A percentile compares a stretch with the other conserved stretches of the same genome.
phyloP scores from a whole-genome alignment of 805 yeast species.

The Myxozyma melibiosi region DNA sequence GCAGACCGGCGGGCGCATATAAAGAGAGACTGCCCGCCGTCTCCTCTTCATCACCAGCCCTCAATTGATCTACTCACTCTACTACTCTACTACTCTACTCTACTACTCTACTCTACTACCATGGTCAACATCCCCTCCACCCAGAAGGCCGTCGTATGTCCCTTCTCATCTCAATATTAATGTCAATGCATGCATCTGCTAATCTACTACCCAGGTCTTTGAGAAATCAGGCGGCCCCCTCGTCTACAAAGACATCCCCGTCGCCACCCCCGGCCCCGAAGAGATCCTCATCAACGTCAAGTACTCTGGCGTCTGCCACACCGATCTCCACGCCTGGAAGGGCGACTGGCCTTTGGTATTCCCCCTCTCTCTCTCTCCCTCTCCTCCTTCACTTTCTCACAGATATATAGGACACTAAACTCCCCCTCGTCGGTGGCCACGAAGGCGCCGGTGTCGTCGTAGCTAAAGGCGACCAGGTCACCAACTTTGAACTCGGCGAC shows the following conservation, averaged over 20 bases:
- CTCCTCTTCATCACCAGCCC: not conserved
- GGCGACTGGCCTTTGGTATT: conserved; percentile 83
- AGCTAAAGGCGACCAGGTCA: conserved; percentile 69
- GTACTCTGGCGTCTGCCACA: conserved; percentile 92
- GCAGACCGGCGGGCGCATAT: too few relatives aligned
- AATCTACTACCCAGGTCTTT: conserved; percentile 15
- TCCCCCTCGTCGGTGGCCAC: conserved; percentile 85
- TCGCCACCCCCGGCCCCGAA: conserved; percentile 74
- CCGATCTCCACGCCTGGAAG: conserved; percentile 91
- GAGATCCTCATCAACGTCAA: conserved; percentile 79
- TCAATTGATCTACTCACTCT: conserved; percentile 1
- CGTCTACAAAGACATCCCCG: conserved; percentile 70
- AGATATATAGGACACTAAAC: conserved; percentile 49
- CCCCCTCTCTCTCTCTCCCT: not conserved
- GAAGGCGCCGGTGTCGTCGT: conserved; percentile 90
- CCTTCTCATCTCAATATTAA: not conserved
- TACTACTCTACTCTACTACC: not conserved
- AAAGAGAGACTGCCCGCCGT: not conserved
- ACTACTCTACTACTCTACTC: not conserved
- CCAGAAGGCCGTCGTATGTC: conserved; percentile 55
- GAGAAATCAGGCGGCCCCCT: conserved; percentile 33
- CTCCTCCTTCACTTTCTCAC: not conserved
- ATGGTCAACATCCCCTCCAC: conserved; percentile 54
- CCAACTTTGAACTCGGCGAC: conserved; percentile 75
- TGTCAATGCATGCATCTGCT: too few relatives aligned